Percentiles rank a stretch among this genome's conserved stretches.
Evolutionary conservation across 352 stramenopile species (phyloP).

Genomic region (Plasmopara halstedii): DNA sequence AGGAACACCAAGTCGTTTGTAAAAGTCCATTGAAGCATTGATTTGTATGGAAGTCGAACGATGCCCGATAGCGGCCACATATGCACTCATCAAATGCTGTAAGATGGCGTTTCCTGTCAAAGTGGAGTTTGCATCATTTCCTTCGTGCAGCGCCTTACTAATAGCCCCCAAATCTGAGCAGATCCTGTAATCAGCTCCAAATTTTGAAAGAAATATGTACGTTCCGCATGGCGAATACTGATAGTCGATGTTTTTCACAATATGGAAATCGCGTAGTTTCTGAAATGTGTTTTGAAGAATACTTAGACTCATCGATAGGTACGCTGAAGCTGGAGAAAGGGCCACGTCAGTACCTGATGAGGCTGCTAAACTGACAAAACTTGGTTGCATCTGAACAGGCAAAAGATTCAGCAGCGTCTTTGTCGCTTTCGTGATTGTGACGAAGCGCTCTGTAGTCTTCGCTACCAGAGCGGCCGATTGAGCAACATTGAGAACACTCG

Average conservation of each 20-base stretch:
- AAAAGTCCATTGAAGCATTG: constrained; percentile 79
- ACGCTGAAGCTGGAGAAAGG: constrained; percentile 49
- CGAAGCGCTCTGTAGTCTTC: constrained; percentile 70
- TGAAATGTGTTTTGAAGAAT: constrained; percentile 79
- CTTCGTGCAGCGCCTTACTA: constrained; percentile 29
- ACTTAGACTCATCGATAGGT: constrained; percentile 70
- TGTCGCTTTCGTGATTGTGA: constrained; percentile 77
- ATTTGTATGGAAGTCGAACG: constrained; percentile 76
- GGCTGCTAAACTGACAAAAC: constrained; percentile 35
- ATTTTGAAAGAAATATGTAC: constrained; percentile 74
- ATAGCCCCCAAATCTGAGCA: constrained; percentile 38
- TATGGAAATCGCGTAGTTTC: constrained; percentile 66
- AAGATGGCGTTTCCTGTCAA: constrained; percentile 71
- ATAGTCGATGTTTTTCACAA: constrained; percentile 71
- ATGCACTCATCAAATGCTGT: constrained; percentile 82
- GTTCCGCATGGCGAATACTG: constrained; percentile 68
- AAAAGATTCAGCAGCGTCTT: constrained; percentile 66
- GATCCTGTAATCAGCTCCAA: constrained; percentile 39
- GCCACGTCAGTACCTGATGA: constrained; percentile 19
- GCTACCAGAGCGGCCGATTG: constrained; percentile 67
- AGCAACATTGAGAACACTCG: constrained; percentile 73
- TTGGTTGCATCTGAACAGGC: constrained; percentile 63
- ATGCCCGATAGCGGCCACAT: constrained; percentile 57
- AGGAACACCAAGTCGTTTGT: constrained; percentile 67
- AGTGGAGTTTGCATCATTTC: constrained; percentile 39